A percentile compares a stretch with the other conserved stretches of the same genome.
phyloP scores from a whole-genome alignment of 129 eudicot species.

The Rutidosis leptorrhynchoides region DNA sequence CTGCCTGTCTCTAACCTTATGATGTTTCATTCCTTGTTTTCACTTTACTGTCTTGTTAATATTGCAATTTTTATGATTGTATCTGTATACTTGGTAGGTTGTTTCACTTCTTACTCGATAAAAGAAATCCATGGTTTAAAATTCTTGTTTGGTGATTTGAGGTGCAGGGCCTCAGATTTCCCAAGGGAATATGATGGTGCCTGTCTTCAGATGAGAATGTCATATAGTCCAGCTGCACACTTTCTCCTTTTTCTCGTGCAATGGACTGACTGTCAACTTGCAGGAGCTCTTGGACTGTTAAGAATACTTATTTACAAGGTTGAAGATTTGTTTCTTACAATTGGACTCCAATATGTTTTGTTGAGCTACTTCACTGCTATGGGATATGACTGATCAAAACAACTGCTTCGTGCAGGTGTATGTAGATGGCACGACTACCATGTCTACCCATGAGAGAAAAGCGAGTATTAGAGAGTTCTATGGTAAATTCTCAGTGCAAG shows the following conservation, averaged over 20 bases:
- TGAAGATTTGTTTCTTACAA: too few species aligned
- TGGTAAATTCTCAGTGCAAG: too few species aligned
- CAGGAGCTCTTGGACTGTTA: constrained; percentile 88
- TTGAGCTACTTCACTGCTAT: too few species aligned
- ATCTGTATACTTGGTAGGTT: too few species aligned
- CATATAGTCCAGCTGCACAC: constrained; percentile 90
- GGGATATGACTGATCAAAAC: too few species aligned
- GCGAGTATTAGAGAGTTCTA: constrained; percentile 90
- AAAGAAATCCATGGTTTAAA: not conserved
- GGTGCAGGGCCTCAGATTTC: constrained; percentile 78
- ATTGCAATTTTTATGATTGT: too few species aligned
- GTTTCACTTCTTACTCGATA: not conserved
- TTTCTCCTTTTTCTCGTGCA: constrained; percentile 84
- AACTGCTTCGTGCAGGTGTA: constrained; percentile 71
- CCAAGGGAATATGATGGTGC: constrained; percentile 92
- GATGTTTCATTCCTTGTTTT: too few species aligned
- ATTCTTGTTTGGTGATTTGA: constrained; percentile 4
- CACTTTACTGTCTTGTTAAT: too few species aligned
- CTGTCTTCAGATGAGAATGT: constrained; percentile 90
- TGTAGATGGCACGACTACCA: constrained; percentile 93
- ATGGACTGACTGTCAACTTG: constrained; percentile 89
- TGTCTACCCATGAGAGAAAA: constrained; percentile 88
- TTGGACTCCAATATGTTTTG: too few species aligned
- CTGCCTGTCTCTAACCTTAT: too few species aligned
- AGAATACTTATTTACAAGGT: constrained; percentile 84